phyloP scores from a whole-genome alignment of 1,284 basidiomycete species.

The Exobasidium rhododendri region DNA sequence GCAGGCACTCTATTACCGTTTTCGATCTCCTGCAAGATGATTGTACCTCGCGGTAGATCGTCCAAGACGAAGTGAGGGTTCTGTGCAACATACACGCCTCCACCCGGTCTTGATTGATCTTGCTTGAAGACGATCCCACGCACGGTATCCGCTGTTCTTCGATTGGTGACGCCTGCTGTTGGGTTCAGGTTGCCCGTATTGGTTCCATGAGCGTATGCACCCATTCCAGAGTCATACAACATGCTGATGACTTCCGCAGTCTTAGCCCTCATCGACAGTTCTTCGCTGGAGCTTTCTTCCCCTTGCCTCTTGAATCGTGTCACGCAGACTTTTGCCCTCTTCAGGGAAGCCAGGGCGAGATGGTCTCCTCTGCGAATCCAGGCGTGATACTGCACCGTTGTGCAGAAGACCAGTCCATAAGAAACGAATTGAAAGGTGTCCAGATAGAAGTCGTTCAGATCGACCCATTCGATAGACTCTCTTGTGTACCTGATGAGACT shows the following conservation, averaged over 20 bases:
- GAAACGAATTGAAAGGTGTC: conserved; percentile 46
- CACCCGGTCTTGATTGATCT: conserved; percentile 65
- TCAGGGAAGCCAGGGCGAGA: conserved; percentile 28
- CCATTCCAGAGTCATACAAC: conserved; percentile 67
- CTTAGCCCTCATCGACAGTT: conserved; percentile 74
- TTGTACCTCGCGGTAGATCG: conserved; percentile 65
- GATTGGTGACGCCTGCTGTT: conserved; percentile 57
- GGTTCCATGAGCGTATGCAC: conserved; percentile 39
- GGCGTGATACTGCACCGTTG: conserved; percentile 47
- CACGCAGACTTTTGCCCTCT: conserved; percentile 29
- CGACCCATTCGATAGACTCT: conserved; percentile 44
- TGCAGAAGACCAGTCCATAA: conserved; percentile 48
- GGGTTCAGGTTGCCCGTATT: conserved; percentile 56
- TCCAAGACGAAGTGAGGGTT: conserved; percentile 59
- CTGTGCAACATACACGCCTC: conserved; percentile 75
- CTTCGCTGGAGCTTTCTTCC: conserved; percentile 40
- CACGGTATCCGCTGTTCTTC: conserved; percentile 54
- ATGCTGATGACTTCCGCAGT: conserved; percentile 85
- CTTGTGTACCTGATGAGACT: conserved; percentile 34
- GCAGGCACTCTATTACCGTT: conserved; percentile 42
- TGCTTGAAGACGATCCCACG: conserved; percentile 65
- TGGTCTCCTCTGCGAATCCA: conserved; percentile 42
- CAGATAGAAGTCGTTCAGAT: conserved; percentile 43
- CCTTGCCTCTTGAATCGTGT: conserved; percentile 30
- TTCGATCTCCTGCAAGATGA: conserved; percentile 61